Percentiles rank a stretch among this genome's conserved stretches.
These are phyloP conservation scores for Globisporangium cystogenes DNA, from an alignment of 352 stramenopile species.

Conservation along the genomic window DNA sequence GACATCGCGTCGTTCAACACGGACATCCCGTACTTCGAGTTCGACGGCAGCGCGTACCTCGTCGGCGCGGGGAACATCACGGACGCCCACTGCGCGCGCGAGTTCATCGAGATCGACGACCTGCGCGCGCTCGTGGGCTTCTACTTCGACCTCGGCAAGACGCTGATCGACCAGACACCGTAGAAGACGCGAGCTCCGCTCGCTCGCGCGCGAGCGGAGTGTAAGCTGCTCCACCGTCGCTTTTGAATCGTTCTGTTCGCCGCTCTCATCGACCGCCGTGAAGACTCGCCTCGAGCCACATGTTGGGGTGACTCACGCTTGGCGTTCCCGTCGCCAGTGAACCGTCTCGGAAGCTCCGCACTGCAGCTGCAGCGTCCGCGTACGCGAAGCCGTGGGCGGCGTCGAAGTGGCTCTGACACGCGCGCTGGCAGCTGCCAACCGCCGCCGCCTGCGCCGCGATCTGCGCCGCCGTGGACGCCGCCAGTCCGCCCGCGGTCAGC, in stretches of 20 bases:
- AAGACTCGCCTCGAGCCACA: slow-evolving; percentile 45
- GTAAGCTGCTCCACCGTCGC: too few relatives aligned
- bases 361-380: not conserved
- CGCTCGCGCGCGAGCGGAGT: too few relatives aligned
- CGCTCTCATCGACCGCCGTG: not conserved
- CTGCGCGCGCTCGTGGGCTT: slow-evolving; percentile 56
- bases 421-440: slow-evolving; percentile 31
- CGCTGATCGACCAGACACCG: slow-evolving; percentile 29
- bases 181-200: too few relatives aligned
- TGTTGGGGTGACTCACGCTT: slow-evolving; percentile 40
- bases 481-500: slow-evolving; percentile 19
- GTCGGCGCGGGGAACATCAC: slow-evolving; percentile 72
- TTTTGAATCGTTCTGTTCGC: too few relatives aligned
- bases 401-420: slow-evolving; percentile 49
- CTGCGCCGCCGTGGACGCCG: slow-evolving; percentile 9
- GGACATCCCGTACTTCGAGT: slow-evolving; percentile 86
- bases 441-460: slow-evolving; percentile 28
- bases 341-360: slow-evolving; percentile 2
- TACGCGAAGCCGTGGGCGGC: slow-evolving; percentile 25
- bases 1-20: slow-evolving; percentile 87
- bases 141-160: slow-evolving; percentile 68
- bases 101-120: slow-evolving; percentile 70
- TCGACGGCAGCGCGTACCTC: slow-evolving; percentile 73
- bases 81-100: slow-evolving; percentile 63
- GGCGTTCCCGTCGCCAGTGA: not conserved